A percentile compares a stretch with the other conserved stretches of the same genome.
Conservation (phyloP, 768 basidiomycete genomes). For the Tylopilus cervinicoccineus region DNA sequence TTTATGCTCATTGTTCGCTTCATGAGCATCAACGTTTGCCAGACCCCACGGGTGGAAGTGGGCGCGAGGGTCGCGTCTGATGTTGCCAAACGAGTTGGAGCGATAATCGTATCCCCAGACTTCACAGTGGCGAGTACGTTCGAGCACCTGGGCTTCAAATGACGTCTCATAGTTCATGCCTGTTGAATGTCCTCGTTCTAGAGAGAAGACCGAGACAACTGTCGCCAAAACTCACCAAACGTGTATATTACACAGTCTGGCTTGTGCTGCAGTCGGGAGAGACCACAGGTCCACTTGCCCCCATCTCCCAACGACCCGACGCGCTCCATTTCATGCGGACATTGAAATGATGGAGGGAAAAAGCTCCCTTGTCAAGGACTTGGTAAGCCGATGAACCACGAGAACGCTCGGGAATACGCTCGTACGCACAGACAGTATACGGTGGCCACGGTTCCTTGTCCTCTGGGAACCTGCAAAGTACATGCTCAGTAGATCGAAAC, state of each 20-base stretch:
- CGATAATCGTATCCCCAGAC: constrained; percentile 61
- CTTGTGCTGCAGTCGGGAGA: constrained; percentile 51
- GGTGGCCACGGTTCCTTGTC: constrained; percentile 51
- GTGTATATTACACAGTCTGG: constrained; percentile 58
- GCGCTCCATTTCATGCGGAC: constrained; percentile 42
- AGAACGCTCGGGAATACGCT: neutral
- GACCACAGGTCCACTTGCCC: constrained; percentile 68
- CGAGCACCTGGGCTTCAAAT: constrained; percentile 57
- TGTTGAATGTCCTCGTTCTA: constrained; percentile 7
- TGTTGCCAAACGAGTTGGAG: constrained; percentile 32
- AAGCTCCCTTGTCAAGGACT: constrained; percentile 38
- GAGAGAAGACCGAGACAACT: neutral
- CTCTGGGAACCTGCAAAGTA: constrained; percentile 45
- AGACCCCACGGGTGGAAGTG: constrained; percentile 43
- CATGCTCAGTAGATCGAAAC: constrained; percentile 1
- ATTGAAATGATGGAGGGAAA: constrained; percentile 40
- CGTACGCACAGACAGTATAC: constrained; percentile 51
- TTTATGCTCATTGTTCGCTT: constrained; percentile 29
- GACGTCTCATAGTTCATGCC: constrained; percentile 59
- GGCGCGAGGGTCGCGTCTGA: constrained; percentile 33
- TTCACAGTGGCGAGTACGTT: constrained; percentile 43
- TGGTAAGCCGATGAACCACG: constrained; percentile 1
- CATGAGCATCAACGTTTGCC: constrained; percentile 36
- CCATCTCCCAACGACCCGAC: constrained; percentile 57
- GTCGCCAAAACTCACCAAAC: constrained; percentile 39